A percentile compares a stretch with the other conserved stretches of the same genome.
Evolutionary conservation across 257 asterid genomes (phyloP).

Genomic region (Coffea canephora): DNA sequence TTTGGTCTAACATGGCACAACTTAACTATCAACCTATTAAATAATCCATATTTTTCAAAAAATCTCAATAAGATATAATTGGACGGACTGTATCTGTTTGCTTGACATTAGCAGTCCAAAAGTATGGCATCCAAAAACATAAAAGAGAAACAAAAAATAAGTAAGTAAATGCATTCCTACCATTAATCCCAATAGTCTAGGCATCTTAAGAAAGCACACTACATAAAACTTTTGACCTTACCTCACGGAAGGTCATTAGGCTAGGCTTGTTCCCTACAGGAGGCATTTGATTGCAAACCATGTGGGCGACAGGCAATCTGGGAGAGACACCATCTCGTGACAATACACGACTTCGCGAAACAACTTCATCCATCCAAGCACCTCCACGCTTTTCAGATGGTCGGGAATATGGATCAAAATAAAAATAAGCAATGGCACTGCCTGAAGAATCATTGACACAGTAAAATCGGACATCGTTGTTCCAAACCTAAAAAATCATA

Average conservation of each 20-base stretch:
- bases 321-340: slow-evolving; percentile 71
- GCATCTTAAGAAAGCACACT: not conserved
- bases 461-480: slow-evolving; percentile 82
- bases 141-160: too few relatives aligned
- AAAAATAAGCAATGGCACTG: slow-evolving; percentile 77
- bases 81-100: not conserved
- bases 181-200: not conserved
- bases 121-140: not conserved
- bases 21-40: not conserved
- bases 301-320: slow-evolving; percentile 95
- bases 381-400: slow-evolving; percentile 98
- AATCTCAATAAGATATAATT: too few relatives aligned
- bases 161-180: too few relatives aligned
- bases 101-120: not conserved
- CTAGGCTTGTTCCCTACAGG: slow-evolving; percentile 99
- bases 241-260: slow-evolving; percentile 98
- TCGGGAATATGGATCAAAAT: slow-evolving; percentile 97
- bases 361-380: slow-evolving; percentile 99
- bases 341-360: slow-evolving; percentile 79
- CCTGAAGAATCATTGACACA: slow-evolving; percentile 78
- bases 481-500: slow-evolving; percentile 68
- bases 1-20: not conserved
- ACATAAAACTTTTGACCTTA: slow-evolving; percentile 25
- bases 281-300: slow-evolving; percentile 99
- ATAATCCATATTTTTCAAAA: too few relatives aligned